Evolutionary conservation across 257 asterid species (phyloP), one percentile per base, ranked within the genome.

Genomic region (Paulownia fortunei): DNA sequence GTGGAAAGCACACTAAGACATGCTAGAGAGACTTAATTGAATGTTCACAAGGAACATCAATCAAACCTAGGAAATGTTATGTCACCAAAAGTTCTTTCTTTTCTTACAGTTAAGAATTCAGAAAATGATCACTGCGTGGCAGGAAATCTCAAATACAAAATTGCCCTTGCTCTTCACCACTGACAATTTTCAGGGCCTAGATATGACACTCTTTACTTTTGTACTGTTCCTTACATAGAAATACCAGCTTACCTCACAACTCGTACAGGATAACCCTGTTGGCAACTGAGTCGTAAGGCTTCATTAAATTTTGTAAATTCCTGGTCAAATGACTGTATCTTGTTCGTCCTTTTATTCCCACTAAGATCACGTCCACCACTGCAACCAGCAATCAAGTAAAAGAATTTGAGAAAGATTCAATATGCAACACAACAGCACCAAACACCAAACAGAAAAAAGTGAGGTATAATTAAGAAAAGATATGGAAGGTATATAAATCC

Each of bases 341-440:
- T 94, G 81, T 88, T 88, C 6, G 97, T 92, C 87, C 98, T 86
- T 83, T 89, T 94, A 73, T 94, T 94, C 77, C 98, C 97, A 75
- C 91, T 87, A 12, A 92, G 88, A 78, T 94, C 97, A 67, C 98
- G 92, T 62, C 98, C 98, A 59, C 98, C 98, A 84, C 98, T 92
- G 87, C 72, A 80, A 79, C 18, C 77, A 83, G n/a, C 71, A 81
- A 77, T 72, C 80, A 87, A 80, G 69, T 73, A 27, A 59, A 56
- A 74, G 18, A 68, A 56, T 27, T 77, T 51, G 74, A 46, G 47
- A 18, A 34, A 54, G 16, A 21, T 26, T 23, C 27, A 63, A 72
- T 23, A 76, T 46, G 62, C 47, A 55, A 66, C 27, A 34, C 11
- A 12, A 37, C 68, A 37, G 10, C 56, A 24, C 56, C 36, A 79